Base-by-base conservation (phyloP, 1,284 basidiomycete genomes). In the Neonothopanus nambi region DNA sequence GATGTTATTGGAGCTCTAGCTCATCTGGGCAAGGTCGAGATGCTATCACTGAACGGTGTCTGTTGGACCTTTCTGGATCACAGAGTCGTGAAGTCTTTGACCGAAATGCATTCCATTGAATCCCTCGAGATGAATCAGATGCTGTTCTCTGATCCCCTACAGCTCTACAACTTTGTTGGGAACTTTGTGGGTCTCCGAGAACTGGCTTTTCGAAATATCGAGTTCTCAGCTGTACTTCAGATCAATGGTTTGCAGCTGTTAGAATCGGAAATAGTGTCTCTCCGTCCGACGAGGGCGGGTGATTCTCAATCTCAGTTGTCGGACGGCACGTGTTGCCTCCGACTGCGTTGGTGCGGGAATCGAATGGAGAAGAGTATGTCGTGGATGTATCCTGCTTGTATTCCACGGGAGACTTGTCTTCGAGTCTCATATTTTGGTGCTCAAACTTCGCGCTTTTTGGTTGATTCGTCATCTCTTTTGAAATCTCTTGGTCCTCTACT, bases 81-180 rank as follows among this genome's bases (percentile, higher is more conserved):
- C 39, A 45, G 24, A 24, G 30, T 54, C 12, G 40, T 40, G 28
- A 11, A 21, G 20, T 43, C 18, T 1, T 38, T 54, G 40, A 23
- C 38, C 17, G 18, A 28, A 8, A 28, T 54, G 15, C 17, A 12
- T 12, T 21, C 5, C 6, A 38, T 48, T 9, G 41, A 18, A 28
- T 30, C 2, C 37, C 52, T 48, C 5, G 48, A 33, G 28, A 46
- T 54, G 30, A 38, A 48, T 17, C 39, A 37, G 20, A 26, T 48
- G 36, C 17, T 12, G 17, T 48, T 54, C 26, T 18, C 52, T 17
- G 12, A 54, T 23, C 23, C 28, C 18, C 36, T n/a, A 17, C 21
- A 42, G 15, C 41, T 48, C 33, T 54, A 38, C 46, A 45, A 54
- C 45, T 54, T 54, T 26, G 39, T 54, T 33, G 52, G 45, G 26